phyloP scores from a whole-genome alignment of 306 rosid genomes.

The Pueraria montana region DNA sequence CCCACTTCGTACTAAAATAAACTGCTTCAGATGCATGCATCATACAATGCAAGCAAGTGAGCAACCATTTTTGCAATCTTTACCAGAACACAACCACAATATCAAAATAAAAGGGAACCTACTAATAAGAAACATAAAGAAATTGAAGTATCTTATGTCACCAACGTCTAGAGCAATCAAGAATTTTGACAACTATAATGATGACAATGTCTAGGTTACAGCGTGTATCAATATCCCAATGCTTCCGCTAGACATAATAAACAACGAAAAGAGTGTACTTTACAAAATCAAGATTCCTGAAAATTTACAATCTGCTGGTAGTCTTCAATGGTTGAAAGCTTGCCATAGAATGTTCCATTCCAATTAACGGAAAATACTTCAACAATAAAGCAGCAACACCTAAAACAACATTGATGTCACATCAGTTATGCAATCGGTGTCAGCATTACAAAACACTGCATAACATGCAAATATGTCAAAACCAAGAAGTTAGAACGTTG shows the following conservation, averaged over 20 bases:
- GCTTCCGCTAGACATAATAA: slow-evolving; percentile 57
- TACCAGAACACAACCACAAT: background rate
- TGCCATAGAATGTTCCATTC: slow-evolving; percentile 51
- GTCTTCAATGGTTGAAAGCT: slow-evolving; percentile 55
- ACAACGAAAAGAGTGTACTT: slow-evolving; percentile 65
- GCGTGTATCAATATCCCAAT: slow-evolving; percentile 48
- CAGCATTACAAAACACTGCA: slow-evolving; percentile 21
- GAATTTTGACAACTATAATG: slow-evolving; percentile 43
- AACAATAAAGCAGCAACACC: slow-evolving; percentile 52
- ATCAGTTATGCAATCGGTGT: slow-evolving; percentile 54
- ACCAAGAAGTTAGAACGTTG: slow-evolving; percentile 13
- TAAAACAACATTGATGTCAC: slow-evolving; percentile 49
- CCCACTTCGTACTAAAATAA: slow-evolving; percentile 2
- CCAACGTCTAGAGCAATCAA: slow-evolving; percentile 32
- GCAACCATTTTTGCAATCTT: background rate
- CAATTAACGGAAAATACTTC: slow-evolving; percentile 53
- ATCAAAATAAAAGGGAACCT: slow-evolving; percentile 8
- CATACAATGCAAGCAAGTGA: background rate
- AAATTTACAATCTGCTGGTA: slow-evolving; percentile 63
- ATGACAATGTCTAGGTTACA: slow-evolving; percentile 53
- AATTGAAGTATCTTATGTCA: slow-evolving; percentile 14
- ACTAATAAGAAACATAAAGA: slow-evolving; percentile 13
- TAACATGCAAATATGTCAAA: slow-evolving; percentile 21
- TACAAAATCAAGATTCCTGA: slow-evolving; percentile 63
- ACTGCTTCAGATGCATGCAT: slow-evolving; percentile 31